phyloP scores from a whole-genome alignment of 2,329 filamentous ascomycete genomes.

The Didymella lethalis region DNA sequence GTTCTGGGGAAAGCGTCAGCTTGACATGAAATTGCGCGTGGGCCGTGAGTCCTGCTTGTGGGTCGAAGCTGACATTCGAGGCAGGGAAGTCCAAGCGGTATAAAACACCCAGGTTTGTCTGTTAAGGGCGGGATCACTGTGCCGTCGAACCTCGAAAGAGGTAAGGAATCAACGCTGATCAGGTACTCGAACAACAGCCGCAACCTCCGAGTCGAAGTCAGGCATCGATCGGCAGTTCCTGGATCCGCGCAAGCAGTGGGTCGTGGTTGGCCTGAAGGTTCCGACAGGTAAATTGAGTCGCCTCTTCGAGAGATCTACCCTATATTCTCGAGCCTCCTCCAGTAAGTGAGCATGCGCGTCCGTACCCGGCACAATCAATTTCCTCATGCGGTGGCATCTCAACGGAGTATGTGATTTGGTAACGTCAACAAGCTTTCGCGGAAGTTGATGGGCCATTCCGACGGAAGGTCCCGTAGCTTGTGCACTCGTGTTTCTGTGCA shows the following conservation, averaged over 20 bases:
- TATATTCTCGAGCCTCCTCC: background rate
- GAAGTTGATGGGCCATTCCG: background rate
- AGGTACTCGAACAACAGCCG: background rate
- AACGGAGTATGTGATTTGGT: background rate
- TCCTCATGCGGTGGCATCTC: background rate
- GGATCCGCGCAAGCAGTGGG: conserved; percentile 1
- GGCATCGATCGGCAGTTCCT: background rate
- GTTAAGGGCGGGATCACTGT: background rate
- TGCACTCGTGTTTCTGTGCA: background rate
- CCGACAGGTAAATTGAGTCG: background rate
- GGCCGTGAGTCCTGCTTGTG: conserved; percentile 3
- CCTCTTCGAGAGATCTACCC: background rate
- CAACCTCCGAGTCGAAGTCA: background rate
- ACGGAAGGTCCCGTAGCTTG: conserved; percentile 1
- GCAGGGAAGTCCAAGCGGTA: conserved; percentile 6
- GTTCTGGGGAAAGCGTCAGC: conserved; percentile 1
- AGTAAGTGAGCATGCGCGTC: background rate
- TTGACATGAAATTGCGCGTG: conserved; percentile 12
- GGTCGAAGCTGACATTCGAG: conserved; percentile 6
- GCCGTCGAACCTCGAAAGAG: background rate
- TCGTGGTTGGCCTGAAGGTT: conserved; percentile 5
- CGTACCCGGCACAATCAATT: no score
- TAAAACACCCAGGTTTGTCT: background rate
- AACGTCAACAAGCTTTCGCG: conserved; percentile 1
- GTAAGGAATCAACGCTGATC: conserved; percentile 7